Conservation (phyloP, 148 eudicot species). For the Chenopodium suecicum region DNA sequence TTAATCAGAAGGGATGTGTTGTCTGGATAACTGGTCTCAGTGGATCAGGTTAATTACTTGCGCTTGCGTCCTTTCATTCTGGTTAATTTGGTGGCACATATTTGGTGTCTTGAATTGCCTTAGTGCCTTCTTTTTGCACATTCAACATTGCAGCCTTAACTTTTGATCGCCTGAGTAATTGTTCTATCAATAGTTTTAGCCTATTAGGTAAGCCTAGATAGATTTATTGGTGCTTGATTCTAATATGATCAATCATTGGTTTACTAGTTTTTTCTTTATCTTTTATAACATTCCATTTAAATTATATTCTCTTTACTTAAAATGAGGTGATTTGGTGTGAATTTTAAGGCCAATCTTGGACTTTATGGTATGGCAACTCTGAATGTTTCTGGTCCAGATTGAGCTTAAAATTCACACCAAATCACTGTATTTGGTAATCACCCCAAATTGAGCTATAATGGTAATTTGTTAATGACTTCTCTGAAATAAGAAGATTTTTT, state of each 20-base stretch:
- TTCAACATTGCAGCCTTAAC: neutral
- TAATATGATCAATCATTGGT: neutral
- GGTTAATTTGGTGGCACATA: neutral
- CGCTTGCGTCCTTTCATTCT: neutral
- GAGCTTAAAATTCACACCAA: too few relatives aligned
- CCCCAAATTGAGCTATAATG: too few relatives aligned
- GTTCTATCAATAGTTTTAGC: neutral
- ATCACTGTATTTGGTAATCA: too few relatives aligned
- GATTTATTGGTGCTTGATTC: neutral
- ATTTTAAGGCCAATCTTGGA: too few relatives aligned
- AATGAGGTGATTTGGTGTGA: too few relatives aligned
- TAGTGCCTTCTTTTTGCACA: neutral
- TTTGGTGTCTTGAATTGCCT: neutral
- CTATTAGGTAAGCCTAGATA: neutral
- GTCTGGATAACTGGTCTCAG: slow-evolving; percentile 97
- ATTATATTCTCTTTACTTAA: neutral
- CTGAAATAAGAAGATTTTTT: too few relatives aligned
- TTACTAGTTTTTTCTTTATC: neutral
- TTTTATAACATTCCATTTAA: neutral
- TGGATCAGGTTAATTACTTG: slow-evolving; percentile 68
- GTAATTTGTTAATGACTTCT: too few relatives aligned
- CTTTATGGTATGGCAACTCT: too few relatives aligned
- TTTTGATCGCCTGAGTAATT: neutral
- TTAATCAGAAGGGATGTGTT: slow-evolving; percentile 83
- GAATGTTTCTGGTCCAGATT: too few relatives aligned